These are phyloP conservation scores for Paramecium octaurelia DNA, from an alignment of 73 alveolate species.

Conservation along the genomic window DNA sequence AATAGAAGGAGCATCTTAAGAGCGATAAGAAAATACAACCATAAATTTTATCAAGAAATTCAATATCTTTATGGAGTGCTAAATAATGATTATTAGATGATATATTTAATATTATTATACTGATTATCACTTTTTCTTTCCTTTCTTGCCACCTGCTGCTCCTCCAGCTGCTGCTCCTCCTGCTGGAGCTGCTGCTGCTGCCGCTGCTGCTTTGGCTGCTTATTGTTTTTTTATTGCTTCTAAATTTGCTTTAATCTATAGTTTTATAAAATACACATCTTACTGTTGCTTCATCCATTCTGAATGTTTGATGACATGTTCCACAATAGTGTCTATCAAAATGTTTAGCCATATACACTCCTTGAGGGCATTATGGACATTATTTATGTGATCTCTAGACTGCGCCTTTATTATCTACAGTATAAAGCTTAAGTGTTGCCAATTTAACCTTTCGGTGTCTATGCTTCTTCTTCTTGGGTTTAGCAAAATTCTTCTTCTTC, in stretches of 20 bases:
- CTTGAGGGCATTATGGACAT: constrained; percentile 88
- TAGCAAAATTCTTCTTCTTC: constrained; percentile 58
- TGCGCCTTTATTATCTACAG: constrained; percentile 76
- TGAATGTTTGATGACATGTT: constrained; percentile 72
- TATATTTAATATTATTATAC: constrained; percentile 8
- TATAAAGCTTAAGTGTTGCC: constrained; percentile 86
- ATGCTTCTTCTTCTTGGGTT: constrained; percentile 55
- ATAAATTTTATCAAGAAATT: background rate
- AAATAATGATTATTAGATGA: background rate
- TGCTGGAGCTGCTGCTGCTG: constrained; percentile 23
- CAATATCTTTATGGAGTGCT: background rate
- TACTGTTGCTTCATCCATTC: constrained; percentile 59
- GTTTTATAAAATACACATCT: background rate
- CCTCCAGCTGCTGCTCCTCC: constrained; percentile 57
- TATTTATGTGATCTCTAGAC: constrained; percentile 79
- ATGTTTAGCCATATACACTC: constrained; percentile 93
- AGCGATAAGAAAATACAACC: background rate
- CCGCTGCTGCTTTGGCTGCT: constrained; percentile 49
- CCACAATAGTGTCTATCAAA: constrained; percentile 94
- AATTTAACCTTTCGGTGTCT: constrained; percentile 68
- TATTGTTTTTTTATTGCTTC: constrained; percentile 41
- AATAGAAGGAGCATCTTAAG: background rate
- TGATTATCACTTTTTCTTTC: constrained; percentile 48
- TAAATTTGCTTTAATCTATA: constrained; percentile 44
- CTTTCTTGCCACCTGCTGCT: constrained; percentile 31